These are phyloP conservation scores for Penicillium sp. DNA, from an alignment of 2,329 filamentous ascomycete species.

Conservation along the genomic window DNA sequence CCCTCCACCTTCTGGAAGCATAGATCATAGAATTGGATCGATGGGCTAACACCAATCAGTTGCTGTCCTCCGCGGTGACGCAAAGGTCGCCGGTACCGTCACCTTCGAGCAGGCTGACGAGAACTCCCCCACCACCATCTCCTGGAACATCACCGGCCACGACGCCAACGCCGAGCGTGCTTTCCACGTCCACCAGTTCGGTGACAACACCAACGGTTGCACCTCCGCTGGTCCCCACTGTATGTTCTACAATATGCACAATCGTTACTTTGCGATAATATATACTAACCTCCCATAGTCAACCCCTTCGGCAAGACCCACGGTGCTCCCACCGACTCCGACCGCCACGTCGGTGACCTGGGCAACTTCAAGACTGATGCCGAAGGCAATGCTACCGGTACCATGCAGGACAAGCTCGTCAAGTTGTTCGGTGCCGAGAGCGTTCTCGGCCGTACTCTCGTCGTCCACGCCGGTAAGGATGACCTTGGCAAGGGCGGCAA, in stretches of 20 bases:
- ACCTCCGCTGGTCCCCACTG: slow-evolving; percentile 97
- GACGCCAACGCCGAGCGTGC: slow-evolving; percentile 94
- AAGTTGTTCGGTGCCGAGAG: slow-evolving; percentile 96
- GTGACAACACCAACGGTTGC: slow-evolving; percentile 99
- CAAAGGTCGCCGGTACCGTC: slow-evolving; percentile 88
- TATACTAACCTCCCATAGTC: slow-evolving; percentile 53
- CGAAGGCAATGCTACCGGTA: slow-evolving; percentile 83
- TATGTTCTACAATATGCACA: slow-evolving; percentile 57
- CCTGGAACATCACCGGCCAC: slow-evolving; percentile 87
- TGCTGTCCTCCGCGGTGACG: slow-evolving; percentile 95
- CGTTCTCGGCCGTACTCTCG: slow-evolving; percentile 91
- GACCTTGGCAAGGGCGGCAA: slow-evolving; percentile 89
- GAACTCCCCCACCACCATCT: slow-evolving; percentile 73
- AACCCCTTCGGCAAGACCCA: slow-evolving; percentile 92
- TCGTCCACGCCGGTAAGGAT: slow-evolving; percentile 91
- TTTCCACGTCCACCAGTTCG: slow-evolving; percentile 98
- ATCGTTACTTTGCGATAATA: neutral
- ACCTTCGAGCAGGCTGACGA: slow-evolving; percentile 90
- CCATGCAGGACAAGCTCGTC: slow-evolving; percentile 71
- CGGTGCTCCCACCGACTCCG: slow-evolving; percentile 74
- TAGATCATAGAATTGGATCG: neutral
- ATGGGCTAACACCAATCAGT: slow-evolving; percentile 51
- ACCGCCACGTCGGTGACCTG: slow-evolving; percentile 93
- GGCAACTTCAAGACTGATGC: slow-evolving; percentile 95
- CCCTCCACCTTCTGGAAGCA: slow-evolving; percentile 10